phyloP scores from a whole-genome alignment of 2,329 filamentous ascomycete species.

The Aspergillus bombycis region DNA sequence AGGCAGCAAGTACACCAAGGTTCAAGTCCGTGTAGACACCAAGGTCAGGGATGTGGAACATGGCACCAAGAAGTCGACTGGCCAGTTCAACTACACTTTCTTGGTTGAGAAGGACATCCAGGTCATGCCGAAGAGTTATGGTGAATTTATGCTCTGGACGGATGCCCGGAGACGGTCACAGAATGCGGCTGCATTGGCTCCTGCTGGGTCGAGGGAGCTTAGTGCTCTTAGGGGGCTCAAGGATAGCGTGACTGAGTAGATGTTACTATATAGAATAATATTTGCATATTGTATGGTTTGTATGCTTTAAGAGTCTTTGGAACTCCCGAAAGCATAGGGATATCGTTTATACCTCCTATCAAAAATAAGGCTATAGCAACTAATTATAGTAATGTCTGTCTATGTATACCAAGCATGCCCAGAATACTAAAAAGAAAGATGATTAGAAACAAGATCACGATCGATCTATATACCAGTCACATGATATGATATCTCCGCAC shows the following conservation, averaged over 20 bases:
- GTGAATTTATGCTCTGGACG: conserved; percentile 67
- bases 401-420: not conserved
- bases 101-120: conserved; percentile 66
- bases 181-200: conserved; percentile 52
- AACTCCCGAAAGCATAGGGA: not conserved
- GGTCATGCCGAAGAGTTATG: conserved; percentile 67
- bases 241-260: conserved; percentile 45
- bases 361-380: not conserved
- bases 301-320: not conserved
- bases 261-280: not conserved
- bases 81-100: conserved; percentile 78
- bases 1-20: conserved; percentile 59
- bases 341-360: not conserved
- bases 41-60: conserved; percentile 75
- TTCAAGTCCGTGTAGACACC: conserved; percentile 72
- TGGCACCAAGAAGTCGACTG: conserved; percentile 67
- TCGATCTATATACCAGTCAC: conserved; percentile 8
- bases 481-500: conserved; percentile 15
- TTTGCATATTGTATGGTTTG: not conserved
- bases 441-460: not conserved
- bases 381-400: not conserved
- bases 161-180: conserved; percentile 61
- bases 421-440: not conserved
- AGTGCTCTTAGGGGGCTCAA: conserved; percentile 38
- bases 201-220: conserved; percentile 32